phyloP scores from a whole-genome alignment of 2,329 filamentous ascomycete species.

The Eutypella sp. region DNA sequence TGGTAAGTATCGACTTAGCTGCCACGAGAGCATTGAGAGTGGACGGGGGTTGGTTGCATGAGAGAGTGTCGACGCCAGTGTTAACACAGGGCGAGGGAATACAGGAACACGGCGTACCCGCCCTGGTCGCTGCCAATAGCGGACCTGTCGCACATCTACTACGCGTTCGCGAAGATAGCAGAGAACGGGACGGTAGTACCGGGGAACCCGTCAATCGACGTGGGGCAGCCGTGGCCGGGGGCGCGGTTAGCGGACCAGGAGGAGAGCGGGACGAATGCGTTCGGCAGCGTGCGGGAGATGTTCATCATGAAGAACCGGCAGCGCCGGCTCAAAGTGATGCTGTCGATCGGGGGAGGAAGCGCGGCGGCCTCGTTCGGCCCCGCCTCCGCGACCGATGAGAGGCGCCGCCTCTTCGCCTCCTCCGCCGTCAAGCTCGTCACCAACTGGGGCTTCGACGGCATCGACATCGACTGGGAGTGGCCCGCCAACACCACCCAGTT shows the following conservation, averaged over 20 bases:
- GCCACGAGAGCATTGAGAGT: too few relatives aligned
- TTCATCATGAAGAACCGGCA: slow-evolving; percentile 71
- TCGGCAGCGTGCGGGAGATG: slow-evolving; percentile 72
- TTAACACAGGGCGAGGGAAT: too few relatives aligned
- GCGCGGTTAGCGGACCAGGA: slow-evolving; percentile 55
- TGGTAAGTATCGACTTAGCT: background rate
- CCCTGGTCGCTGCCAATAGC: slow-evolving; percentile 63
- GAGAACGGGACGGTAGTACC: slow-evolving; percentile 46
- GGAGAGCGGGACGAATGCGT: slow-evolving; percentile 66
- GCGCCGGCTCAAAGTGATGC: slow-evolving; percentile 70
- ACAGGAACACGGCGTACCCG: slow-evolving; percentile 39
- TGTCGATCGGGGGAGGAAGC: slow-evolving; percentile 79
- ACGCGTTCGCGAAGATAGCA: slow-evolving; percentile 44
- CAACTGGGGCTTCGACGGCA: slow-evolving; percentile 57
- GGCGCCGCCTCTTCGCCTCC: slow-evolving; percentile 61
- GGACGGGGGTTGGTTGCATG: too few relatives aligned
- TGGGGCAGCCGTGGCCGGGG: slow-evolving; percentile 61
- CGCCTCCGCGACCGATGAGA: slow-evolving; percentile 55
- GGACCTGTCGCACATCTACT: slow-evolving; percentile 71
- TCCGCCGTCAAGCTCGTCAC: slow-evolving; percentile 65
- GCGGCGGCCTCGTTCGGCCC: slow-evolving; percentile 65
- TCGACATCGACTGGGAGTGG: slow-evolving; percentile 56
- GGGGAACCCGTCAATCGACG: slow-evolving; percentile 58
- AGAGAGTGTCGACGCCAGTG: too few relatives aligned
- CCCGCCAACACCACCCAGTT: slow-evolving; percentile 36